Evolutionary conservation across 1,139 yeast species (phyloP).

Genomic region (Suhomyces atakaporum): DNA sequence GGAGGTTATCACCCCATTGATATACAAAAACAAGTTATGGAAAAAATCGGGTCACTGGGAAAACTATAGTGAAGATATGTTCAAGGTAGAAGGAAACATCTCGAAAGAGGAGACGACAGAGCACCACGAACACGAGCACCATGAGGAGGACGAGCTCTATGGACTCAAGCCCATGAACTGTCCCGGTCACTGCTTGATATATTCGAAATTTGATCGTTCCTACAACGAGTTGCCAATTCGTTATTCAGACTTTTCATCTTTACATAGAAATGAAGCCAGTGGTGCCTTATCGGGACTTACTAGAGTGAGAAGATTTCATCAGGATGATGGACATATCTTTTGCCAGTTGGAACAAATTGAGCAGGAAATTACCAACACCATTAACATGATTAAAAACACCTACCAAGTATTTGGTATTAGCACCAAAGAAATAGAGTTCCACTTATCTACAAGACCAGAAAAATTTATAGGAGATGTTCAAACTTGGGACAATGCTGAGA

Average conservation of each 20-base stretch:
- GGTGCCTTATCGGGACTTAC: slow-evolving; percentile 96
- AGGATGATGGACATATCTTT: slow-evolving; percentile 97
- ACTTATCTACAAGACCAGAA: slow-evolving; percentile 87
- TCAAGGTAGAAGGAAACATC: slow-evolving; percentile 64
- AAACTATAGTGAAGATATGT: slow-evolving; percentile 94
- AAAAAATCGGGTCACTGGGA: slow-evolving; percentile 96
- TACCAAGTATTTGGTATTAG: slow-evolving; percentile 77
- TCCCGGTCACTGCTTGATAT: slow-evolving; percentile 95
- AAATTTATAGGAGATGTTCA: slow-evolving; percentile 77
- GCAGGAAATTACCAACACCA: slow-evolving; percentile 71
- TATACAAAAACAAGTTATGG: slow-evolving; percentile 84
- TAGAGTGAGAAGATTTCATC: slow-evolving; percentile 94
- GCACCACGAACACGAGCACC: slow-evolving; percentile 14
- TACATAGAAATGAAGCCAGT: slow-evolving; percentile 93
- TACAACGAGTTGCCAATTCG: slow-evolving; percentile 89
- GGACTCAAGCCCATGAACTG: slow-evolving; percentile 98
- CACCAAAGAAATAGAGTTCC: slow-evolving; percentile 57
- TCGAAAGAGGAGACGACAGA: slow-evolving; percentile 15
- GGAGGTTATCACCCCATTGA: slow-evolving; percentile 92
- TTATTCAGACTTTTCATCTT: slow-evolving; percentile 87
- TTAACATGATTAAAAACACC: slow-evolving; percentile 74
- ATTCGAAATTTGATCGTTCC: slow-evolving; percentile 78
- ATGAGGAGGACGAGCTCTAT: slow-evolving; percentile 41
- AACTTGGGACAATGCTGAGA: slow-evolving; percentile 88
- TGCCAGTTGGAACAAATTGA: slow-evolving; percentile 83